Evolutionary conservation across 148 eudicot species (phyloP).

Genomic region (Spergularia marina): DNA sequence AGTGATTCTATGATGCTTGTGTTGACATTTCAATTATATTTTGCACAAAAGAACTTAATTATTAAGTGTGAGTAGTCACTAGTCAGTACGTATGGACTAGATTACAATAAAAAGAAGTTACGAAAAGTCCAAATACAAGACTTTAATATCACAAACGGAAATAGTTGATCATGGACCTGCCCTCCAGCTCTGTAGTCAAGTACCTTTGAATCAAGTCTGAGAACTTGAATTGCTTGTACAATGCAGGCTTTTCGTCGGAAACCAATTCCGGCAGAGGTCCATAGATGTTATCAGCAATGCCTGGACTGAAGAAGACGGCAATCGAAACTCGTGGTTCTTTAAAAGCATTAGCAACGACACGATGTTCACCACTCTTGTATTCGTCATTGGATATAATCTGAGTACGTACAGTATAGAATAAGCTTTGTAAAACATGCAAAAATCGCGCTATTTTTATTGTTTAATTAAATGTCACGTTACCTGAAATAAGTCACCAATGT

Average conservation of each 20-base stretch:
- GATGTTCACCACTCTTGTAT: conserved; percentile 61
- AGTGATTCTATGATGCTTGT: too few relatives aligned
- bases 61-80: too few relatives aligned
- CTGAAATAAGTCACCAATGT: conserved; percentile 48
- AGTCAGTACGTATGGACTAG: too few relatives aligned
- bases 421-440: conserved; percentile 9
- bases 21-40: too few relatives aligned
- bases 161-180: conserved; percentile 41
- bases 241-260: conserved; percentile 46
- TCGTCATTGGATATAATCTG: conserved; percentile 58
- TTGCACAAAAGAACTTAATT: too few relatives aligned
- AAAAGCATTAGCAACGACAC: conserved; percentile 50
- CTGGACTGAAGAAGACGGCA: conserved; percentile 49
- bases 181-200: conserved; percentile 49
- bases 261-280: conserved; percentile 61
- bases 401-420: too few relatives aligned
- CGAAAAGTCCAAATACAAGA: too few relatives aligned
- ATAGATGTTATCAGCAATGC: conserved; percentile 38
- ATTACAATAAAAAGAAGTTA: too few relatives aligned
- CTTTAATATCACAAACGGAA: conserved; percentile 20
- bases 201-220: conserved; percentile 43
- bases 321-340: conserved; percentile 42
- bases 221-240: conserved; percentile 32
- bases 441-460: too few relatives aligned
- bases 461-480: neutral